Base-by-base conservation (phyloP, 352 stramenopile species). In the Phytophthora kernoviae region DNA sequence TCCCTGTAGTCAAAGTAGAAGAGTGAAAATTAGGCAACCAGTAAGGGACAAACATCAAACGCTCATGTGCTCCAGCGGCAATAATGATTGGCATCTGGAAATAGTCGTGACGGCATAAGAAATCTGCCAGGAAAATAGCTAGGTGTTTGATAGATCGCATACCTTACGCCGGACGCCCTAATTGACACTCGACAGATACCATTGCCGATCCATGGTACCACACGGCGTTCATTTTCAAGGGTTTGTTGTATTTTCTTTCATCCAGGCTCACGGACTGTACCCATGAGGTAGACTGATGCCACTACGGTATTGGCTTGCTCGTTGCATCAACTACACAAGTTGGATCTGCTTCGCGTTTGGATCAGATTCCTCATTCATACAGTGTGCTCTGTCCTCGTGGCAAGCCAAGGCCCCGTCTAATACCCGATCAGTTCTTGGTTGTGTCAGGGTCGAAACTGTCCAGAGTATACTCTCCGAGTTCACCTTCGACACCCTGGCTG, bases 391-490 rank as follows among this genome's bases (percentile, higher is more conserved):
- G 44, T 20, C 30, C 47, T 5, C 21, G 32, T 53, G 17, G n/a
- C 34, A 60, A 30, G 18, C 43, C 22, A 45, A 11, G 54, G 1
- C n/a, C 34, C 24, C 15, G 45, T 49, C 22, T 57, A 18, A 26
- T 47, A 42, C 20, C 39, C 8, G 41, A 21, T 54, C 68, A 75
- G 40, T 71, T 65, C 58, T 73, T 72, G 49, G 63, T 52, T 54
- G 62, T 45, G 22, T 74, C 40, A 9, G 77, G 48, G 48, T 88
- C 73, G 6, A 82, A 44, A 49, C 30, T 78, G 71, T 93, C 84
- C 55, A 93, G 77, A 50, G 75, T 90, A 68, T 89, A 93, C 52
- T 85, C 76, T 27, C 66, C 72, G 6, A 62, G 42, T 8, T 73
- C 67, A n/a, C 41, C 56, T 3, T 64, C 61, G 22, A 18, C 21